Base-by-base conservation (phyloP, 257 asterid genomes). In the Jasminum sambac region DNA sequence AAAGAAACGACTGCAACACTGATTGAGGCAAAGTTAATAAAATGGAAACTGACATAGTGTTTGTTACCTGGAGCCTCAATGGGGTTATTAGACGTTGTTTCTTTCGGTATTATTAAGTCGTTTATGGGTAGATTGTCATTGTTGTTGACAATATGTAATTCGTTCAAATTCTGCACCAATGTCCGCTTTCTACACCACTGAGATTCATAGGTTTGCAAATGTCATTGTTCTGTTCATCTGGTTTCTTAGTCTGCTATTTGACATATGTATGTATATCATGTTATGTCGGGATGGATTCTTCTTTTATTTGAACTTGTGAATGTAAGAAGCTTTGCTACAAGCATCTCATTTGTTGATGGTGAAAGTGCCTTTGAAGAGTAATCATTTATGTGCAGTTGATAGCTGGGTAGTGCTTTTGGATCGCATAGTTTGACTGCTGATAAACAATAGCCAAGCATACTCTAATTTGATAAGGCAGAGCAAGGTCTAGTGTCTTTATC, bases 231-330 rank as follows among this genome's bases (percentile, higher is more conserved):
- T 55, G 34, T 55, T 55, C 34, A 0, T 55, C 34, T 55, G 19
- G 62, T 55, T 8, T 55, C 30, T 55, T 55, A 21, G 61, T 26
- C 61, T 55, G 61, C 61, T 55, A 55, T 55, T 0, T 26, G 17
- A 52, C 19, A 17, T n/a, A 21, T 55, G 26, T 55, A 13, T 21
- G 61, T 6, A 21, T 21, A 52, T 52, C 26, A 3, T 55, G 62
- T 21, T 55, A 10, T 52, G 62, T 55, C 23, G 34, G 60, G 23
- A 55, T 9, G 23, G 23, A 23, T 21, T 21, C 10, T n/a, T n/a
- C n/a, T n/a, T n/a, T n/a, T n/a, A n/a, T n/a, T n/a, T 55, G 26
- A 55, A 55, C 16, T 55, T 55, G 13, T 55, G 61, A 55, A 55
- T 55, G 8, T 55, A 9, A 55, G 61, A 55, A 55, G 61, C 61